Conservation (phyloP, 1,284 basidiomycete species). For the Dichomitus squalens region DNA sequence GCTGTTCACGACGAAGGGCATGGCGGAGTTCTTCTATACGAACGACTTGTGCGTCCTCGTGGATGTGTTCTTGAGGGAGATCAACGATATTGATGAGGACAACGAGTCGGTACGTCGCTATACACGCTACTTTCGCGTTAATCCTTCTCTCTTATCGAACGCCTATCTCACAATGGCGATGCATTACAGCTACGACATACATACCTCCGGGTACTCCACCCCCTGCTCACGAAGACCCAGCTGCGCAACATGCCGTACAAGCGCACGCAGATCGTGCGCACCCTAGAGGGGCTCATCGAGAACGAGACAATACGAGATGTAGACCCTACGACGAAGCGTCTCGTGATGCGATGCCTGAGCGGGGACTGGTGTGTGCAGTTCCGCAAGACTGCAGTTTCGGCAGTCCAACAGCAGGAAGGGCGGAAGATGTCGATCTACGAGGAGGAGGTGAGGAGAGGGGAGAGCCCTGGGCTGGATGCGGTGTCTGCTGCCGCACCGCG, state of each 20-base stretch:
- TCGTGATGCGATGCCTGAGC: conserved; percentile 90
- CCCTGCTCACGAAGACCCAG: conserved; percentile 94
- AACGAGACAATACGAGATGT: conserved; percentile 81
- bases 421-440: conserved; percentile 29
- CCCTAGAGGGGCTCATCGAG: conserved; percentile 79
- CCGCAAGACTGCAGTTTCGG: conserved; percentile 37
- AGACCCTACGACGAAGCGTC: conserved; percentile 83
- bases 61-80: conserved; percentile 93
- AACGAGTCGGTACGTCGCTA: conserved; percentile 78
- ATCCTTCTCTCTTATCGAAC: background rate
- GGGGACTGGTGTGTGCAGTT: conserved; percentile 87
- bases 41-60: conserved; percentile 96
- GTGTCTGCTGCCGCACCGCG: conserved; percentile 36
- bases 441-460: conserved; percentile 27
- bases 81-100: conserved; percentile 91
- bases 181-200: conserved; percentile 85
- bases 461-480: conserved; percentile 47
- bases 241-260: conserved; percentile 88
- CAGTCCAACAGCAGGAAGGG: conserved; percentile 28
- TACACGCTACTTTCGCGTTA: conserved; percentile 56
- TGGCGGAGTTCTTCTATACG: conserved; percentile 97
- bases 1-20: conserved; percentile 91
- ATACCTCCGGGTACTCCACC: conserved; percentile 94
- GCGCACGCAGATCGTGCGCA: conserved; percentile 82
- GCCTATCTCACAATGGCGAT: background rate